phyloP scores from a whole-genome alignment of 768 basidiomycete genomes.

The Trametes cinnabarina region DNA sequence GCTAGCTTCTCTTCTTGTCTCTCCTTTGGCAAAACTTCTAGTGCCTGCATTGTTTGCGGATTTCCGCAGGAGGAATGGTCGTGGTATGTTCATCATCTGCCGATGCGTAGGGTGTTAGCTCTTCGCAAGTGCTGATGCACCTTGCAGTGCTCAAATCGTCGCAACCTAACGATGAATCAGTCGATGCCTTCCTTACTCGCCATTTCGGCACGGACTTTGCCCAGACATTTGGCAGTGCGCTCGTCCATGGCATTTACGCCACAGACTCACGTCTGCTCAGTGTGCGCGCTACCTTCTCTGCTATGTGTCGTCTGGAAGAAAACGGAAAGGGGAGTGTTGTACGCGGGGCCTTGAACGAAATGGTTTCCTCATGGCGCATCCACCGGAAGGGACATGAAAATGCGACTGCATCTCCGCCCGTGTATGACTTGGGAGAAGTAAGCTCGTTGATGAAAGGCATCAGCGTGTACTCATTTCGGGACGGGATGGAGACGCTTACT shows the following conservation, averaged over 20 bases:
- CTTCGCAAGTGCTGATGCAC: background rate
- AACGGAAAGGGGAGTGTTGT: conserved; percentile 69
- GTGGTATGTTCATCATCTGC: background rate
- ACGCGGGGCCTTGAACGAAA: conserved; percentile 45
- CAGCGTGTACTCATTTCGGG: conserved; percentile 78
- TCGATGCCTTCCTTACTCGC: conserved; percentile 73
- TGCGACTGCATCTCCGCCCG: too few relatives aligned
- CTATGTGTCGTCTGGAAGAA: conserved; percentile 68
- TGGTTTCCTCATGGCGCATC: conserved; percentile 6
- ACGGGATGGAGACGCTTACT: conserved; percentile 72
- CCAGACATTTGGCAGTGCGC: conserved; percentile 65
- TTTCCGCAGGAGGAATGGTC: conserved; percentile 37
- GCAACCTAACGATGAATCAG: conserved; percentile 61
- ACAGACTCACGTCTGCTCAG: conserved; percentile 76
- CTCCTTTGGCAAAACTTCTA: conserved; percentile 44
- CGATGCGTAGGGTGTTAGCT: too few relatives aligned
- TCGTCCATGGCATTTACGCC: conserved; percentile 93
- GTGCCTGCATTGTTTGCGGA: conserved; percentile 59
- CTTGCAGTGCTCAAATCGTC: conserved; percentile 1
- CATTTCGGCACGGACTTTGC: conserved; percentile 76
- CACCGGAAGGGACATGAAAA: conserved; percentile 3
- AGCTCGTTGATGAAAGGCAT: conserved; percentile 48
- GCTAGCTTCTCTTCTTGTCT: conserved; percentile 34
- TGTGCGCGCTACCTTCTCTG: conserved; percentile 73
- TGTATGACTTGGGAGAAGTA: conserved; percentile 52